Evolutionary conservation across 208 protist genomes (phyloP).

Genomic region (Leptomonas seymouri): DNA sequence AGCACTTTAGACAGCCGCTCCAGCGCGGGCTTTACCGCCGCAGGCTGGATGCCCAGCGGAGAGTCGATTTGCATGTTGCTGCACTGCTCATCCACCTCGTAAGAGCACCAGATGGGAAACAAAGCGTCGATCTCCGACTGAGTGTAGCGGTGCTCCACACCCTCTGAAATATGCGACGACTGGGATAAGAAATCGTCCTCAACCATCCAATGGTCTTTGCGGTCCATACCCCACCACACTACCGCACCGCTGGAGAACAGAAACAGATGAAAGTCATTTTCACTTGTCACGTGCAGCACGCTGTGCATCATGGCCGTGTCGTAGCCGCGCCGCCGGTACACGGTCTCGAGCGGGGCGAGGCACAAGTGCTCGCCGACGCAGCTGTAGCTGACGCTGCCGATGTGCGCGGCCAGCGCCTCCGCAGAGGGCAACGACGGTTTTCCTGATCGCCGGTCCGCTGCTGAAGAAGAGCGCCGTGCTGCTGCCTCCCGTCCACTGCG

Average conservation of each 20-base stretch:
- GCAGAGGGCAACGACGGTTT: conserved; percentile 33
- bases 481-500: conserved; percentile 1
- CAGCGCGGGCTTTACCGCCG: conserved; percentile 38
- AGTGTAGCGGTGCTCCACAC: conserved; percentile 43
- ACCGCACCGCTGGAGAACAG: conserved; percentile 64
- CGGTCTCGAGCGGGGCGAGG: conserved; percentile 40
- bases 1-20: conserved; percentile 55
- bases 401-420: conserved; percentile 45
- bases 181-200: conserved; percentile 71
- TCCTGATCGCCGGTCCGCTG: conserved; percentile 17
- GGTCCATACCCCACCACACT: conserved; percentile 80
- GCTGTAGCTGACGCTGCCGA: conserved; percentile 71
- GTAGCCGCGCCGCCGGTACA: conserved; percentile 71
- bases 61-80: conserved; percentile 6
- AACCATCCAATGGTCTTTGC: conserved; percentile 68
- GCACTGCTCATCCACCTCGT: conserved; percentile 51
- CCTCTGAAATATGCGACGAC: conserved; percentile 37
- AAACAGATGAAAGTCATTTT: conserved; percentile 62
- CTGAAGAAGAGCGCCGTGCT: conserved; percentile 7
- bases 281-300: conserved; percentile 61
- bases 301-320: conserved; percentile 40
- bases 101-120: conserved; percentile 75
- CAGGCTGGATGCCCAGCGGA: conserved; percentile 4
- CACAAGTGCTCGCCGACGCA: conserved; percentile 53
- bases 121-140: conserved; percentile 62